These are phyloP conservation scores for Xylaria telfairii DNA, from an alignment of 495 filamentous ascomycete genomes.

Conservation along the genomic window DNA sequence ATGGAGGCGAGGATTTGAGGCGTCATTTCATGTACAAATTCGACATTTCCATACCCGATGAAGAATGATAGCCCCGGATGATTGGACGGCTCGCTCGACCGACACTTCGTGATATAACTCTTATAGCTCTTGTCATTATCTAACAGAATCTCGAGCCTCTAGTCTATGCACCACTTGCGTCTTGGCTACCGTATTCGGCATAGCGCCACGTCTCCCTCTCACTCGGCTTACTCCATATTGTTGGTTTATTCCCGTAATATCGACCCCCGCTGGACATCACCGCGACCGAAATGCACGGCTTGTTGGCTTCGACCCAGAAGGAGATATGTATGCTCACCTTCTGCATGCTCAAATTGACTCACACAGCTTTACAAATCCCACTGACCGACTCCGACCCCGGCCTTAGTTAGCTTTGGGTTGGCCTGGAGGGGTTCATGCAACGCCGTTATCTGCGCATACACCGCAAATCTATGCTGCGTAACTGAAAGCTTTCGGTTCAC, in stretches of 20 bases:
- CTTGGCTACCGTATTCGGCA: conserved; percentile 42
- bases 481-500: not conserved
- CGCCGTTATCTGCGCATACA: not conserved
- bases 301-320: conserved; percentile 7
- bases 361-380: not conserved
- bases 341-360: not conserved
- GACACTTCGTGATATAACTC: not conserved
- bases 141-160: not conserved
- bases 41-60: conserved; percentile 19
- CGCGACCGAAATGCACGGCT: not conserved
- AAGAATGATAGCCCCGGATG: not conserved
- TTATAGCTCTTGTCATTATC: not conserved
- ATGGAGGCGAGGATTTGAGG: not conserved
- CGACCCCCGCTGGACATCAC: not conserved
- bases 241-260: not conserved
- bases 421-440: not conserved
- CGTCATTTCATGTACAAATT: conserved; percentile 22
- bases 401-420: not conserved
- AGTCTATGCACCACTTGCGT: conserved; percentile 39
- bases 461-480: not conserved
- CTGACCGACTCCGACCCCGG: conserved; percentile 2
- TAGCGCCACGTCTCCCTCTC: conserved; percentile 22
- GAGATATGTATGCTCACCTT: not conserved
- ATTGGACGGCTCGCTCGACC: not conserved
- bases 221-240: not conserved